Base-by-base conservation (phyloP, 345 rosid species). In the Syzygium aromaticum region DNA sequence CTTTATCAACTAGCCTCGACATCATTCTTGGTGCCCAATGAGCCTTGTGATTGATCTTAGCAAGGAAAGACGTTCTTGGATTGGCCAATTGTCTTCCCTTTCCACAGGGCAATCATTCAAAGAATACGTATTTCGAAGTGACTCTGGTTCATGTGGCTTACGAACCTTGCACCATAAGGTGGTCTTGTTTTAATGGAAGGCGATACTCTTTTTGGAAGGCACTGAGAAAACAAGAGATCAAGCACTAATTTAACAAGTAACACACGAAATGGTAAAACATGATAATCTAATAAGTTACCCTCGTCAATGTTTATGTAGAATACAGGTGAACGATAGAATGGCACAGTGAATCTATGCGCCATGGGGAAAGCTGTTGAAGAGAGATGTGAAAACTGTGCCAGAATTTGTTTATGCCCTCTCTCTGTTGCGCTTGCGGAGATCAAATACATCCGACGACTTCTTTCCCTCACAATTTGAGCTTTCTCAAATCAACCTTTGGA, bases 381-480 rank as follows among this genome's bases (percentile, higher is more conserved):
- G 46, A 73, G 82, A 73, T 19, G 49, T 38, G 82, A 73, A 73
- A 73, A 73, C 14, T 73, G 82, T 49, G 82, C 49, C 49, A 73
- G 27, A 73, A 38, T 38, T 19, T 40, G 82, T 73, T 38, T 38
- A 10, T 21, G 82, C 49, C 80, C 82, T 19, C 49, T 38, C 82
- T 10, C 49, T 21, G 82, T 73, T 19, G 82, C 82, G 21, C 49
- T 19, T 73, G 27, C 27, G 63, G 61, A 21, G 46, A n/a, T 52
- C 10, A 30, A 38, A 16, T 28, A 17, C 11, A 52, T 52, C 49
- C 5, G 49, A 5, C 27, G 38, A 8, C 27, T 38, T 38, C 13
- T 38, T 12, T 8, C 12, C 51, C 56, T 89, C 89, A 92, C 43
- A 96, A 87, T 90, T 97, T 97, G 91, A 96, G 99, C 89, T 97